Percentiles rank a stretch among this genome's conserved stretches.
Conservation (phyloP, 2,329 filamentous ascomycete genomes). For the Penicillium sclerotigenum region DNA sequence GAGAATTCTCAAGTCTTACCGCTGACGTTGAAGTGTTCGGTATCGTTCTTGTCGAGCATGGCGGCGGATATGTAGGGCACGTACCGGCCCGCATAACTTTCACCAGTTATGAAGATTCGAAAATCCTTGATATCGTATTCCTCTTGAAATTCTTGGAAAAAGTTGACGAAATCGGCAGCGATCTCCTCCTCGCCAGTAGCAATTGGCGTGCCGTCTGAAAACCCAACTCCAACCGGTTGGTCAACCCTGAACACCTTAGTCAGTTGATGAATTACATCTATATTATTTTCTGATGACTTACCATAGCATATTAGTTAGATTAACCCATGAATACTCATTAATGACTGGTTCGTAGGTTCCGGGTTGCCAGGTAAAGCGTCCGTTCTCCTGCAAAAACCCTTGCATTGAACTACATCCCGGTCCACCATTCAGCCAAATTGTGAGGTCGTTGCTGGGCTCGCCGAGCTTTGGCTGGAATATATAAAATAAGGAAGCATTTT, state of each 20-base stretch:
- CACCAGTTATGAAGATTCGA: slow-evolving; percentile 72
- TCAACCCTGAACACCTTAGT: slow-evolving; percentile 22
- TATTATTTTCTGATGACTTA: slow-evolving; percentile 43
- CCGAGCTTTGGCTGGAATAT: slow-evolving; percentile 48
- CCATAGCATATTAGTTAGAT: slow-evolving; percentile 74
- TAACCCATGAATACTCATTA: slow-evolving; percentile 70
- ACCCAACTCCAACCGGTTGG: slow-evolving; percentile 62
- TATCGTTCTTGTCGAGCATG: slow-evolving; percentile 68
- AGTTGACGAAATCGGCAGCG: slow-evolving; percentile 68
- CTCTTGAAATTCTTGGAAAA: slow-evolving; percentile 74
- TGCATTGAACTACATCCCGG: slow-evolving; percentile 59
- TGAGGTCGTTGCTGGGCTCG: slow-evolving; percentile 43
- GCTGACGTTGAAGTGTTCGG: slow-evolving; percentile 64
- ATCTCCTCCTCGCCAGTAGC: slow-evolving; percentile 67
- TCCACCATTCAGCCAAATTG: slow-evolving; percentile 52
- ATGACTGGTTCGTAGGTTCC: slow-evolving; percentile 64
- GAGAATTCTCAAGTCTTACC: slow-evolving; percentile 38
- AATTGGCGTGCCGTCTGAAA: slow-evolving; percentile 62
- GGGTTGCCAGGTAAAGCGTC: slow-evolving; percentile 67
- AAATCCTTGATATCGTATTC: slow-evolving; percentile 65
- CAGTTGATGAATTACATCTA: background rate
- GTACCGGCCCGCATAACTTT: slow-evolving; percentile 67
- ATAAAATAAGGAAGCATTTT: slow-evolving; percentile 50
- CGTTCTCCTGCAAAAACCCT: slow-evolving; percentile 73
- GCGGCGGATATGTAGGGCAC: slow-evolving; percentile 71